phyloP scores from a whole-genome alignment of 169 alveolate species.

The Plasmodium chabaudi region DNA sequence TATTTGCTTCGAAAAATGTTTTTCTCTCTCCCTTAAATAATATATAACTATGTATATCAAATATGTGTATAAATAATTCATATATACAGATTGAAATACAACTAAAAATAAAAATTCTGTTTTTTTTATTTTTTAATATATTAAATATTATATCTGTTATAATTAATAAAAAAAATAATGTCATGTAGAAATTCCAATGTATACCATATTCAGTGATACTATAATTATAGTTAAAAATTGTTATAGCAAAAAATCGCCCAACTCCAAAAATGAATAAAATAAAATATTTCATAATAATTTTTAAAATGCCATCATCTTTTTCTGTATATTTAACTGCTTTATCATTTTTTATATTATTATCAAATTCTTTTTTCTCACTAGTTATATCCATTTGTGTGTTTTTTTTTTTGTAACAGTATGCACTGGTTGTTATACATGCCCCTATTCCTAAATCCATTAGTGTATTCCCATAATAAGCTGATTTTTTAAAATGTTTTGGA shows the following conservation, averaged over 20 bases:
- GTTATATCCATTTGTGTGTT: no score
- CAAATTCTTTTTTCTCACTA: no score
- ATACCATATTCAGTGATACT: slow-evolving; percentile 60
- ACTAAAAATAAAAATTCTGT: slow-evolving; percentile 23
- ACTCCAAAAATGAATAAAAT: slow-evolving; percentile 44
- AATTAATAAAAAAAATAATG: slow-evolving; percentile 23
- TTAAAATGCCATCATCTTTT: not conserved
- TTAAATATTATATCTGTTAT: slow-evolving; percentile 7
- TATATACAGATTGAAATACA: slow-evolving; percentile 6
- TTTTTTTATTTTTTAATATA: not conserved
- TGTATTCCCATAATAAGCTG: slow-evolving; percentile 49
- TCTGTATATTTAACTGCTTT: no score
- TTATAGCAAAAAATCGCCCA: slow-evolving; percentile 28
- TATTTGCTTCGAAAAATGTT: slow-evolving; percentile 33
- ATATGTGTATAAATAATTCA: slow-evolving; percentile 20
- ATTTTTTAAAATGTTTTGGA: slow-evolving; percentile 59
- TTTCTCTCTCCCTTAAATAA: slow-evolving; percentile 10
- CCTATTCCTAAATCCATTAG: slow-evolving; percentile 70
- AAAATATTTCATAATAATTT: slow-evolving; percentile 14
- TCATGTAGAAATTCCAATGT: slow-evolving; percentile 61
- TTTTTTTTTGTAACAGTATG: slow-evolving; percentile 16
- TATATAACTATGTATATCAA: slow-evolving; percentile 20
- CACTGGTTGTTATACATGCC: slow-evolving; percentile 41
- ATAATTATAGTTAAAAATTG: slow-evolving; percentile 29
- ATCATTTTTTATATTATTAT: no score